Conservation (phyloP, 305 asterid genomes). For the Andrographis paniculata region DNA sequence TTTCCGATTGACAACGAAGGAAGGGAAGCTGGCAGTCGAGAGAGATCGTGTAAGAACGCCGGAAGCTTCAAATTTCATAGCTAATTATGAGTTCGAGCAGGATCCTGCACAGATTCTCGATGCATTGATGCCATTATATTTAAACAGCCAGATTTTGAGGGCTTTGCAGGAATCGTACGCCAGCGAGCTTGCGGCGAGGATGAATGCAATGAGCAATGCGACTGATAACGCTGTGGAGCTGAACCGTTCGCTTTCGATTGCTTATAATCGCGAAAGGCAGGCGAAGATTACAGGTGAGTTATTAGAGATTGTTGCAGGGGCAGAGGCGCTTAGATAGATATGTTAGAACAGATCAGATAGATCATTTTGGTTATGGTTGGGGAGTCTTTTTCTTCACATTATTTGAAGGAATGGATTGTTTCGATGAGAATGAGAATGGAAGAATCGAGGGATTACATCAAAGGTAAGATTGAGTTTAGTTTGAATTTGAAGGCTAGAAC, state of each 20-base stretch:
- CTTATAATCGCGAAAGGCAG: conserved; percentile 64
- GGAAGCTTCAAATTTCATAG: conserved; percentile 14
- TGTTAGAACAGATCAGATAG: too few relatives aligned
- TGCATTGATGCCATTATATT: conserved; percentile 76
- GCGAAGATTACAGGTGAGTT: conserved; percentile 68
- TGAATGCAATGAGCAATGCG: conserved; percentile 79
- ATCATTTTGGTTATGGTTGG: too few relatives aligned
- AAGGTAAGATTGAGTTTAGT: too few relatives aligned
- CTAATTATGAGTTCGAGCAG: conserved; percentile 61
- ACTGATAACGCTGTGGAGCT: conserved; percentile 67
- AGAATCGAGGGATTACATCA: too few relatives aligned
- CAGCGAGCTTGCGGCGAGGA: conserved; percentile 62
- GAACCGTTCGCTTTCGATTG: conserved; percentile 44
- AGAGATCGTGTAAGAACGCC: conserved; percentile 30
- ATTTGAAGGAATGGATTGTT: too few relatives aligned
- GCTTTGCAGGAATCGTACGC: conserved; percentile 82
- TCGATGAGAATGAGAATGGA: too few relatives aligned
- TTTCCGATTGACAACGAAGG: conserved; percentile 57
- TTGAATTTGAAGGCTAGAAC: too few relatives aligned
- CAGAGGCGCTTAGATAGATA: conserved; percentile 60
- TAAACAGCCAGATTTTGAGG: conserved; percentile 77
- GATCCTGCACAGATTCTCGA: conserved; percentile 86
- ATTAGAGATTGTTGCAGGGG: conserved; percentile 77
- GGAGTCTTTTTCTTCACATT: too few relatives aligned
- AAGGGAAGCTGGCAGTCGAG: conserved; percentile 54